These are phyloP conservation scores for Lindgomyces ingoldianus DNA, from an alignment of 495 filamentous ascomycete species.

Conservation along the genomic window DNA sequence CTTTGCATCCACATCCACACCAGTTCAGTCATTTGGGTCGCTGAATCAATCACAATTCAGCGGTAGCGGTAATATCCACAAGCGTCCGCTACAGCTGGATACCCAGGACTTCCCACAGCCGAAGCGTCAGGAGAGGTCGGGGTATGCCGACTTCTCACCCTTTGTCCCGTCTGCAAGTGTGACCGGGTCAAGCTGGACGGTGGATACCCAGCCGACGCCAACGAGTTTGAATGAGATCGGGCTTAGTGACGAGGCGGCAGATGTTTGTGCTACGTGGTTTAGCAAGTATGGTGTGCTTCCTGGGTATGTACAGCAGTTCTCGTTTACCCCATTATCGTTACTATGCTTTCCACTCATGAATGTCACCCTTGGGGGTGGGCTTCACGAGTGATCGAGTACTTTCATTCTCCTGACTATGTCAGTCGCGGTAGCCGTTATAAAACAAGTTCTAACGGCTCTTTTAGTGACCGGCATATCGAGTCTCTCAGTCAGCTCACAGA, in stretches of 20 bases:
- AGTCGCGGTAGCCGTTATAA: not conserved
- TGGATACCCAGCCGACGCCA: conserved; percentile 16
- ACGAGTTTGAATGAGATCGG: conserved; percentile 21
- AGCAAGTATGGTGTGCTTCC: conserved; percentile 31
- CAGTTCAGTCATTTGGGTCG: conserved; percentile 15
- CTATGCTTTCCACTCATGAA: not conserved
- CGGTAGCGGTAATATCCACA: not conserved
- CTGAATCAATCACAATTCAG: conserved; percentile 7
- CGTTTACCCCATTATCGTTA: not conserved
- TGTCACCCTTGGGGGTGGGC: not conserved
- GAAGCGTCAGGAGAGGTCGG: conserved; percentile 19
- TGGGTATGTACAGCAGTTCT: conserved; percentile 5
- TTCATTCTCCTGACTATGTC: not conserved
- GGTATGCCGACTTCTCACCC: conserved; percentile 12
- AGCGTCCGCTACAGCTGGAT: conserved; percentile 23
- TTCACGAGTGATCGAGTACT: not conserved
- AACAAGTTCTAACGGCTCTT: not conserved
- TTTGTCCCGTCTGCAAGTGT: conserved; percentile 14
- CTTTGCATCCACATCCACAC: not conserved
- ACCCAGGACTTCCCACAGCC: conserved; percentile 27
- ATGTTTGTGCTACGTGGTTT: conserved; percentile 36
- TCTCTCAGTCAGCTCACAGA: conserved; percentile 31
- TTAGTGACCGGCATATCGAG: conserved; percentile 32
- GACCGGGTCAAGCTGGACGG: conserved; percentile 23
- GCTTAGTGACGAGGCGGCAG: conserved; percentile 33